These are phyloP conservation scores for Saturnispora saitoi DNA, from an alignment of 805 yeast species.

Conservation along the genomic window DNA sequence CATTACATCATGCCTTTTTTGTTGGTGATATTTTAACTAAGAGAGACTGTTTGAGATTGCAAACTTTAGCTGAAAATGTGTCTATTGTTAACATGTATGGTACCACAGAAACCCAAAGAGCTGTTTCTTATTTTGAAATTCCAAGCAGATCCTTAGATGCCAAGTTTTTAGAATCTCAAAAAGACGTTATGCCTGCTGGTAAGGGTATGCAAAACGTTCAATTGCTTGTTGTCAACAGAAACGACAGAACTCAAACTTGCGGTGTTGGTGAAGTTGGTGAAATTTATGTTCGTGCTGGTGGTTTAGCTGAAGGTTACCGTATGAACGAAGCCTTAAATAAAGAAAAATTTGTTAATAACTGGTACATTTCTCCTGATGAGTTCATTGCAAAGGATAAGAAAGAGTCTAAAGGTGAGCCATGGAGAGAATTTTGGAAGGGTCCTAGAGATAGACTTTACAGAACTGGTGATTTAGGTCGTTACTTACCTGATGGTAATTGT, in stretches of 20 bases:
- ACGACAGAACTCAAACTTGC: constrained; percentile 82
- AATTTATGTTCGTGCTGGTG: constrained; percentile 96
- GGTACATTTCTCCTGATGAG: constrained; percentile 68
- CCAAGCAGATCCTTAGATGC: constrained; percentile 63
- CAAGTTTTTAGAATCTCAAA: constrained; percentile 67
- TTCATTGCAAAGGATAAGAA: constrained; percentile 53
- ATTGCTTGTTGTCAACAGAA: constrained; percentile 83
- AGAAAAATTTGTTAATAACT: constrained; percentile 80
- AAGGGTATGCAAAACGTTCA: constrained; percentile 96
- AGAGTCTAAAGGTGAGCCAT: constrained; percentile 39
- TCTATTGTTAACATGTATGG: constrained; percentile 96
- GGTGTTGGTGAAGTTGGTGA: constrained; percentile 99
- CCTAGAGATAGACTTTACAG: constrained; percentile 94
- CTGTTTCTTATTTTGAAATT: constrained; percentile 91
- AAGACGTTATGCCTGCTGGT: constrained; percentile 98
- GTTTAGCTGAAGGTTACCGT: constrained; percentile 93
- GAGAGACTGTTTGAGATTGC: constrained; percentile 91
- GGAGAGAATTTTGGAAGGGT: constrained; percentile 83
- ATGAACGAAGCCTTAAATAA: constrained; percentile 82
- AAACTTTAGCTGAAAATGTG: constrained; percentile 84
- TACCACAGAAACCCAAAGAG: constrained; percentile 97
- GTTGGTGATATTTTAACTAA: constrained; percentile 97
- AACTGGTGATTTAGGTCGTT: constrained; percentile 96
- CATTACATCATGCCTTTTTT: constrained; percentile 91
- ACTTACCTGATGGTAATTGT: constrained; percentile 93